Conservation (phyloP, 139 green algal species). For the Haematococcus lacustris region DNA sequence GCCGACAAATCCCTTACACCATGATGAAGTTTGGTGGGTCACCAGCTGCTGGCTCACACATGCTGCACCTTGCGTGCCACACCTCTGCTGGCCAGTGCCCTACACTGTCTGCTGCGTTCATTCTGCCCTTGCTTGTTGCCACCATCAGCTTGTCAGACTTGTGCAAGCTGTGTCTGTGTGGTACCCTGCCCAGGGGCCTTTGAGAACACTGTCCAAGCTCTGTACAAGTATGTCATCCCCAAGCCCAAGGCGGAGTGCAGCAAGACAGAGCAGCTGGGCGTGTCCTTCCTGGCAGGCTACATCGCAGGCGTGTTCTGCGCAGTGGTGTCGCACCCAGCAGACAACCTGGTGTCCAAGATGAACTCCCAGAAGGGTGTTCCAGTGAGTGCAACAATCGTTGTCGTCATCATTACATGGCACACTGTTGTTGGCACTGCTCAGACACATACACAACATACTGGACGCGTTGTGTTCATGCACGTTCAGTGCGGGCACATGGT, state of each 20-base stretch:
- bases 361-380: conserved; percentile 73
- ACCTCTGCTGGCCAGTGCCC: background rate
- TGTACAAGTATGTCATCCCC: conserved; percentile 89
- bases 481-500: no score
- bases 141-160: no score
- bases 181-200: conserved; percentile 67
- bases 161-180: no score
- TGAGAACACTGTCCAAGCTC: conserved; percentile 78
- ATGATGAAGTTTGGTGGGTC: conserved; percentile 91
- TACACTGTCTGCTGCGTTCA: no score
- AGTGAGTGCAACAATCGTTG: no score
- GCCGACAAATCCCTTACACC: conserved; percentile 90
- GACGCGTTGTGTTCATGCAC: no score
- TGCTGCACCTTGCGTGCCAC: background rate
- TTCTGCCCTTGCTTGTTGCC: no score
- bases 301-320: conserved; percentile 84
- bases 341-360: conserved; percentile 94
- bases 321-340: conserved; percentile 79
- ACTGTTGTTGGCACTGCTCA: no score
- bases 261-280: conserved; percentile 85
- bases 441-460: no score
- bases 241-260: conserved; percentile 84
- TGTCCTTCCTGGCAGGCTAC: conserved; percentile 85
- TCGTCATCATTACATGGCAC: no score
- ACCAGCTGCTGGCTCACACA: background rate